Conservation (phyloP, 2,329 filamentous ascomycete genomes). For the Chrysoporthe austroafricana region DNA sequence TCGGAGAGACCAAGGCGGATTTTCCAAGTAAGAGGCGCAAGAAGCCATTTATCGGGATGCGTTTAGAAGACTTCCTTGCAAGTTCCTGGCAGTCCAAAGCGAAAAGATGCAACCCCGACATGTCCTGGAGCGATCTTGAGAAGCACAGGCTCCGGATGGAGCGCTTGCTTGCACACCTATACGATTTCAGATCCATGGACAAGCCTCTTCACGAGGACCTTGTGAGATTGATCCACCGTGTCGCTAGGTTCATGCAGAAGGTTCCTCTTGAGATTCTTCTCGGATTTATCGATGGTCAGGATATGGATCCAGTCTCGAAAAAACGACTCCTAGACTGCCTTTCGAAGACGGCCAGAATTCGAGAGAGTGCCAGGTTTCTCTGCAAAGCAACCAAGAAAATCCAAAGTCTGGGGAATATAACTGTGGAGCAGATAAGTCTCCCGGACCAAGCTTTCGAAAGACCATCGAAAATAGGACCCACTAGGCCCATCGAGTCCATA, state of each 20-base stretch:
- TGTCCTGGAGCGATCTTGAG: not conserved
- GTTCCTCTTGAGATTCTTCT: conserved; percentile 10
- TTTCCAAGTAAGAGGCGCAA: too few relatives aligned
- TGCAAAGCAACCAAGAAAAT: conserved; percentile 38
- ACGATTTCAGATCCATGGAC: conserved; percentile 5
- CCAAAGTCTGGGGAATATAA: conserved; percentile 36
- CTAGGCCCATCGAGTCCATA: not conserved
- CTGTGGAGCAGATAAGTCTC: conserved; percentile 37
- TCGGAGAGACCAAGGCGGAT: not conserved
- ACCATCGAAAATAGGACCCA: not conserved
- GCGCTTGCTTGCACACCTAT: not conserved
- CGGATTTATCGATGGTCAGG: not conserved
- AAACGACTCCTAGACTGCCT: conserved; percentile 32
- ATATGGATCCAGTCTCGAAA: not conserved
- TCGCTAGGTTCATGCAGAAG: not conserved
- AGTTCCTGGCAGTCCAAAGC: not conserved
- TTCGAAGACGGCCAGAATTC: conserved; percentile 43
- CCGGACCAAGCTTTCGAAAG: conserved; percentile 34
- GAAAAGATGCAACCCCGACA: not conserved
- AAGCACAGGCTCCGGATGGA: not conserved
- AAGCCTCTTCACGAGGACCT: not conserved
- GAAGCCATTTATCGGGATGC: conserved; percentile 3
- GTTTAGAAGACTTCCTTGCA: conserved; percentile 9
- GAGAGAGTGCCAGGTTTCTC: conserved; percentile 40
- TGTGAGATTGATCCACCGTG: not conserved